Percentiles rank a stretch among this genome's conserved stretches.
Evolutionary conservation across 768 basidiomycete species (phyloP).

Genomic region (Pilatotrama ljubarskyi): DNA sequence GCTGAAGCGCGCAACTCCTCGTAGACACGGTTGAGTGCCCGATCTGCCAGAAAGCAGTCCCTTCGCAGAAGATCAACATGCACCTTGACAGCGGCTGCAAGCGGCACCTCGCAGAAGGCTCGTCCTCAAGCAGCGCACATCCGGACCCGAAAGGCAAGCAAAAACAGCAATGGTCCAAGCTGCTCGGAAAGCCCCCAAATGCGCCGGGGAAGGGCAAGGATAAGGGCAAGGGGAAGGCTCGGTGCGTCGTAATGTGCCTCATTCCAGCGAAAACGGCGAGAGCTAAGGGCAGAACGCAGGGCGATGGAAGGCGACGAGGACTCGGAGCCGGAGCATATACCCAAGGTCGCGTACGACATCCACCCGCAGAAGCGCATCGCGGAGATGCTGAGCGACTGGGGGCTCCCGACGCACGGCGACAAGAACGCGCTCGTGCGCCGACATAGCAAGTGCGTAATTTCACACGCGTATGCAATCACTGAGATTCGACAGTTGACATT

Average conservation of each 20-base stretch:
- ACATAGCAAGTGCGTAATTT: conserved; percentile 55
- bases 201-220: conserved; percentile 2
- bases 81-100: conserved; percentile 70
- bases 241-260: conserved; percentile 18
- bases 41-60: conserved; percentile 51
- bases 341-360: conserved; percentile 64
- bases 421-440: conserved; percentile 51
- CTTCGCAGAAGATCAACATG: conserved; percentile 50
- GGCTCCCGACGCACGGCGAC: conserved; percentile 53
- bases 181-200: conserved; percentile 11
- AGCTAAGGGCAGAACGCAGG: no score
- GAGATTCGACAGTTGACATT: no score
- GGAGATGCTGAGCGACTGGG: conserved; percentile 54
- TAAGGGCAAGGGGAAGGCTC: conserved; percentile 19
- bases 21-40: conserved; percentile 55
- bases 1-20: not conserved
- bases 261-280: no score
- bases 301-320: conserved; percentile 29
- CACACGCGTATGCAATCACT: no score
- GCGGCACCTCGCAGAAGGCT: conserved; percentile 23
- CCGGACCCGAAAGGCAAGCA: conserved; percentile 40
- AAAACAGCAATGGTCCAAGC: conserved; percentile 28
- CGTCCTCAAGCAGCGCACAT: conserved; percentile 15
- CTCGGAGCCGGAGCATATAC: conserved; percentile 47
- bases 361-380: conserved; percentile 62